Conservation (phyloP, 2,329 filamentous ascomycete species). For the Kalaharituber pfeilii region DNA sequence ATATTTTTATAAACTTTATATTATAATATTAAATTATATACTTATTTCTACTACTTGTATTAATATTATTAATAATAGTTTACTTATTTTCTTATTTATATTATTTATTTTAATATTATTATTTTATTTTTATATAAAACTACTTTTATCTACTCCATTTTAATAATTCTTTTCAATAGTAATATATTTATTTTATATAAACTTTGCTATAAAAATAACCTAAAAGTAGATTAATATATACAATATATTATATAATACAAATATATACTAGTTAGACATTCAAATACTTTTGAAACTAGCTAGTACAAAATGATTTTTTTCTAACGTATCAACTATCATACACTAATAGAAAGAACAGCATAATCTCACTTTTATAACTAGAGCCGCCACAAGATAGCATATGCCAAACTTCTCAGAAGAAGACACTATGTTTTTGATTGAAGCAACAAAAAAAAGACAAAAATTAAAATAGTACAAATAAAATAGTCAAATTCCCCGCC, state of each 20-base stretch:
- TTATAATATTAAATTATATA: not conserved
- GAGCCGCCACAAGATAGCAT: not conserved
- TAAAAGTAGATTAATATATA: not conserved
- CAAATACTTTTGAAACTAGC: not conserved
- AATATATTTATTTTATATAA: not conserved
- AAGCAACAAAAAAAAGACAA: not conserved
- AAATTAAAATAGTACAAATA: not conserved
- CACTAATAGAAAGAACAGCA: not conserved
- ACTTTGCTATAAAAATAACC: too few relatives aligned
- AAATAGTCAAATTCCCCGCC: not conserved
- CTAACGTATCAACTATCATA: not conserved
- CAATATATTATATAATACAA: not conserved
- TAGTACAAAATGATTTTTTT: not conserved
- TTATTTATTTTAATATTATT: not conserved
- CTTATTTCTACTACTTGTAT: not conserved
- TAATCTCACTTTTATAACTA: not conserved
- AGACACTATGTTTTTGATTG: not conserved
- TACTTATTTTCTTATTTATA: not conserved
- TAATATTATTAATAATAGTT: slow-evolving; percentile 8
- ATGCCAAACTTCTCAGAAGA: not conserved
- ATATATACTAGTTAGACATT: not conserved
- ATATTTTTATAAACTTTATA: too few relatives aligned
- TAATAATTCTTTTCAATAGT: not conserved
- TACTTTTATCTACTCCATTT: not conserved
- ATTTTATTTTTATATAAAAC: not conserved